A percentile compares a stretch with the other conserved stretches of the same genome.
These are phyloP conservation scores for Aspergillus fumigatiaffinis DNA, from an alignment of 2,329 filamentous ascomycete genomes.

Conservation along the genomic window DNA sequence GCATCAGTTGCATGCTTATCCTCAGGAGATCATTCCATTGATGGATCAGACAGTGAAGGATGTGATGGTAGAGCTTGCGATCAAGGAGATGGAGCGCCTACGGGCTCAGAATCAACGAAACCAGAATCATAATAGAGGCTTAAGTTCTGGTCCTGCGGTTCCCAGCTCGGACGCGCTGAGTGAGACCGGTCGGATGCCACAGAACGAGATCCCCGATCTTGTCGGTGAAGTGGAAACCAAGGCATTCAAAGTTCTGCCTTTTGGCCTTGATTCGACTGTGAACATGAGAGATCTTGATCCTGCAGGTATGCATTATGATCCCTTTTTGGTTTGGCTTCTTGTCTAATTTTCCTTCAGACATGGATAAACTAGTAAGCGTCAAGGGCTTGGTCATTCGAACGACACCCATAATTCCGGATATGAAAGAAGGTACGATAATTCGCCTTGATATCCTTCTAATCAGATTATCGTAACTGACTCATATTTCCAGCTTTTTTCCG, in stretches of 20 bases:
- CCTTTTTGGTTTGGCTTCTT: not conserved
- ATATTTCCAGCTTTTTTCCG: slow-evolving; percentile 75
- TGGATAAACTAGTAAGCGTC: slow-evolving; percentile 92
- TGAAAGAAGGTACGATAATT: slow-evolving; percentile 69
- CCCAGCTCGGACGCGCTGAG: slow-evolving; percentile 72
- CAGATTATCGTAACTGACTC: not conserved
- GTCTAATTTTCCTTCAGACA: slow-evolving; percentile 52
- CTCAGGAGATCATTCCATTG: slow-evolving; percentile 90
- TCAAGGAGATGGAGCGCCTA: slow-evolving; percentile 70
- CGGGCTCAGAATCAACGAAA: slow-evolving; percentile 52
- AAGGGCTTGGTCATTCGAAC: slow-evolving; percentile 95
- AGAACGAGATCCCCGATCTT: slow-evolving; percentile 60
- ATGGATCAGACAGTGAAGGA: slow-evolving; percentile 96
- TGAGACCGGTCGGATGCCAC: slow-evolving; percentile 30
- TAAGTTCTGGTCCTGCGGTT: slow-evolving; percentile 71
- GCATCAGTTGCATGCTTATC: slow-evolving; percentile 92
- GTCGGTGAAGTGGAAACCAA: slow-evolving; percentile 73
- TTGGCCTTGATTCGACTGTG: slow-evolving; percentile 78
- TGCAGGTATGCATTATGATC: slow-evolving; percentile 52
- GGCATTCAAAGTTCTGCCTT: slow-evolving; percentile 82
- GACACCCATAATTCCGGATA: slow-evolving; percentile 94
- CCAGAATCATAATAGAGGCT: slow-evolving; percentile 47
- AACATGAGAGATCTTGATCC: slow-evolving; percentile 95
- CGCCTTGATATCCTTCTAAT: not conserved
- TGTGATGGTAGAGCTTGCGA: slow-evolving; percentile 83